Percentiles rank a stretch among this genome's conserved stretches.
Evolutionary conservation across 1,139 yeast genomes (phyloP).

Genomic region (Taphrina flavorubra): DNA sequence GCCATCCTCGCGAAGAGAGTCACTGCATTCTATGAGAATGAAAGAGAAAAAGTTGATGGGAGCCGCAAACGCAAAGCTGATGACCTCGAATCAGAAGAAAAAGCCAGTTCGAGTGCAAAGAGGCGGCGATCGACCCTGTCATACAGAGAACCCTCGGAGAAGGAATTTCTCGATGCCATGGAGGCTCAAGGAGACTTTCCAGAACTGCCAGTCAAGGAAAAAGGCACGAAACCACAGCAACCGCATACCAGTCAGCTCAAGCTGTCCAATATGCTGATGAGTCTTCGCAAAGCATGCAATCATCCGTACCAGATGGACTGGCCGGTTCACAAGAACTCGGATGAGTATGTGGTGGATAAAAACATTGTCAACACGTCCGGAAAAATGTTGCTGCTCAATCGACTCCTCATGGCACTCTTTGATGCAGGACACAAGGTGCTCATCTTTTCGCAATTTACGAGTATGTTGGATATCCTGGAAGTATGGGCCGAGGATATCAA

Average conservation of each 20-base stretch:
- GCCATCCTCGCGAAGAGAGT: conserved; percentile 60
- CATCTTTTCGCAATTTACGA: conserved; percentile 83
- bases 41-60: not conserved
- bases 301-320: conserved; percentile 83
- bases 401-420: conserved; percentile 62
- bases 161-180: conserved; percentile 20
- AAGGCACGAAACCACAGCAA: not conserved
- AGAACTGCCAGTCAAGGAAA: not conserved
- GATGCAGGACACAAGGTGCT: conserved; percentile 67
- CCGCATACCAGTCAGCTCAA: conserved; percentile 52
- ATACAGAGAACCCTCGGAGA: conserved; percentile 29
- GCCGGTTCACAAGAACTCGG: conserved; percentile 57
- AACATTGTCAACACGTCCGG: conserved; percentile 63
- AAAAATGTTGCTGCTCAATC: conserved; percentile 72
- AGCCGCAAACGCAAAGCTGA: conserved; percentile 19
- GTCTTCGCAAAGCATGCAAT: conserved; percentile 79
- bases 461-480: conserved; percentile 73
- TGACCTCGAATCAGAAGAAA: conserved; percentile 17
- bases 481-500: conserved; percentile 67
- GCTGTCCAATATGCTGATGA: conserved; percentile 76
- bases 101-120: conserved; percentile 13
- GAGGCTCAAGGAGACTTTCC: conserved; percentile 16
- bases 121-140: conserved; percentile 5
- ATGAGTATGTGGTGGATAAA: conserved; percentile 52
- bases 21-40: conserved; percentile 9